Evolutionary conservation across 768 basidiomycete genomes (phyloP), one percentile per base, ranked within the genome.

Genomic region (Mycena haematopus): DNA sequence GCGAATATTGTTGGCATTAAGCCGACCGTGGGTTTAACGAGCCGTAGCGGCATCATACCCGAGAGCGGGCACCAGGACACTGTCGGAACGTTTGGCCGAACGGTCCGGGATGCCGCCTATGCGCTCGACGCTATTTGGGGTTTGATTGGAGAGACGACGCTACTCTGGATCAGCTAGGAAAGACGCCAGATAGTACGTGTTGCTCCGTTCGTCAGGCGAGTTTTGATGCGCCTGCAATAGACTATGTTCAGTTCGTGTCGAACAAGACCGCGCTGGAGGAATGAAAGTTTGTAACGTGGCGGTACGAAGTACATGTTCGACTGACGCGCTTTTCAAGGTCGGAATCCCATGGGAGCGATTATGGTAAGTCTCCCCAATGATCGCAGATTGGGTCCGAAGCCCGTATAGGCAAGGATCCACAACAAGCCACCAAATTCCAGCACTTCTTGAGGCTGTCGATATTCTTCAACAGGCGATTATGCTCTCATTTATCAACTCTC

Each of bases 1-100:
- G 73, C 79, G 42, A 78, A 78, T 58, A 53, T 81, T 8, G 79
- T 78, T n/a, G 80, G 78, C 1, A 77, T 81, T 29, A 79, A 80
- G 64, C 77, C 80, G 0, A 81, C 77, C 1, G 77, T 80, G 15
- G 80, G 80, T 1, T 65, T 81, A 19, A 79, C 78, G 10, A 80
- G 78, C 17, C 73, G 78, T 9, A 75, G 75, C 21, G 80, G 80
- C 51, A 79, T 79, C 13, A 74, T 79, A 45, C 79, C 79, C 3
- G 75, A 77, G 15, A 76, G 76, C 7, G 69, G 57, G 21, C 71
- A 78, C 61, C 77, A 77, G 66, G 80, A 81, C 51, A 75, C 79
- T 5, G 77, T 79, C 19, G 79, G 79, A 3, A 71, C 77, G 4
- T 71, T 81, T 47, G 60, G 73, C 29, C 75, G 78, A 17, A 77